A percentile compares a stretch with the other conserved stretches of the same genome.
Conservation (phyloP, 2,329 filamentous ascomycete genomes). For the Byssoonygena ceratinophila region DNA sequence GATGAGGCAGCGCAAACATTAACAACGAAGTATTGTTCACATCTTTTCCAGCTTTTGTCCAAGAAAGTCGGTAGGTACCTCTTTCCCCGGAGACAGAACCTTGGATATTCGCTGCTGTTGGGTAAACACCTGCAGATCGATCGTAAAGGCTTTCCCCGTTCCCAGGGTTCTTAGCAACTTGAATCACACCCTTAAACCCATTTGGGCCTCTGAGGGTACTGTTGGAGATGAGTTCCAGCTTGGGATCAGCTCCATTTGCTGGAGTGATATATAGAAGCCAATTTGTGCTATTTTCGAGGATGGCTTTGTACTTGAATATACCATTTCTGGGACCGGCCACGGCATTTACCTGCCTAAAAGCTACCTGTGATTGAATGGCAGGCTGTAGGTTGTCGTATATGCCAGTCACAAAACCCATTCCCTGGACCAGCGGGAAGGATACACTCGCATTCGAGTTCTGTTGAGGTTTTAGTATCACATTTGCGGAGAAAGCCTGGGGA, state of each 20-base stretch:
- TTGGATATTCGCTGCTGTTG: slow-evolving; percentile 52
- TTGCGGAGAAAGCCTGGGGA: slow-evolving; percentile 48
- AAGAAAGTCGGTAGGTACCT: slow-evolving; percentile 65
- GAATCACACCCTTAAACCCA: slow-evolving; percentile 66
- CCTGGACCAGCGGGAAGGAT: slow-evolving; percentile 74
- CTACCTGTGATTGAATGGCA: slow-evolving; percentile 61
- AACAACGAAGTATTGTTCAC: slow-evolving; percentile 49
- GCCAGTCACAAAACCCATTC: slow-evolving; percentile 77
- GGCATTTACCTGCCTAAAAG: slow-evolving; percentile 55
- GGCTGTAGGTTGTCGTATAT: slow-evolving; percentile 62
- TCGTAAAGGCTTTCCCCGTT: slow-evolving; percentile 60
- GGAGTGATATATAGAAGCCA: slow-evolving; percentile 74
- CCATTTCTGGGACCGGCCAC: slow-evolving; percentile 48
- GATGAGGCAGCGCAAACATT: slow-evolving; percentile 85
- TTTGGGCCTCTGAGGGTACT: slow-evolving; percentile 53
- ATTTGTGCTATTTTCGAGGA: slow-evolving; percentile 57
- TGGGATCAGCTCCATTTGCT: slow-evolving; percentile 48
- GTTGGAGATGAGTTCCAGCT: slow-evolving; percentile 58
- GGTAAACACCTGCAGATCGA: slow-evolving; percentile 62
- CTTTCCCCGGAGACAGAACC: slow-evolving; percentile 47
- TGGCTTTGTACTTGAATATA: slow-evolving; percentile 64
- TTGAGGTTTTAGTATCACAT: slow-evolving; percentile 55
- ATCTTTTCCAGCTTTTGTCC: slow-evolving; percentile 57
- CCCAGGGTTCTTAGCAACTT: slow-evolving; percentile 66
- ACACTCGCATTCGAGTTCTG: slow-evolving; percentile 49